A percentile compares a stretch with the other conserved stretches of the same genome.
phyloP scores from a whole-genome alignment of 176 grass and related monocot species.

The Eragrostis curvula region DNA sequence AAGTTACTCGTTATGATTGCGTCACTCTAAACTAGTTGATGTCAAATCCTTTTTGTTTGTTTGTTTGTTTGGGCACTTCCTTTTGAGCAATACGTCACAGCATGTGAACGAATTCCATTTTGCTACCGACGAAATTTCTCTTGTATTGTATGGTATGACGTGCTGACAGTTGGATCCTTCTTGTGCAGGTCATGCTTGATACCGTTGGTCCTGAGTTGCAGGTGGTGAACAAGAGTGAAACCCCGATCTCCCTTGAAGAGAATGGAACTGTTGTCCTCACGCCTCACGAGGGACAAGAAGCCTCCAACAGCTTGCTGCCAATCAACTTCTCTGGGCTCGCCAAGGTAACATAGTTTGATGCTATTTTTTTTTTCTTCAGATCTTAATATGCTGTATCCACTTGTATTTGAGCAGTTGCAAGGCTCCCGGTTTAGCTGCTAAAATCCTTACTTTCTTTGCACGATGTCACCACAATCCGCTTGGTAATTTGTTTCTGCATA shows the following conservation, averaged over 20 bases:
- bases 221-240: constrained; percentile 81
- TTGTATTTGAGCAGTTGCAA: not conserved
- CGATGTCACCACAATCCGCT: not conserved
- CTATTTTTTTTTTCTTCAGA: not conserved
- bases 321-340: constrained; percentile 91
- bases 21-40: not conserved
- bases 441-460: not conserved
- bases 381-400: constrained; percentile 1
- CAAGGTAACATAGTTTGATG: constrained; percentile 48
- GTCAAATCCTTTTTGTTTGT: no score
- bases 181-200: constrained; percentile 85
- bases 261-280: constrained; percentile 76
- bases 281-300: constrained; percentile 66
- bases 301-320: constrained; percentile 73
- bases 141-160: not conserved
- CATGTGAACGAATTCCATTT: not conserved
- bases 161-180: not conserved
- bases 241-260: constrained; percentile 78
- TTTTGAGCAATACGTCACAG: no score
- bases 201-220: constrained; percentile 94
- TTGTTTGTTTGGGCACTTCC: no score
- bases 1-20: not conserved
- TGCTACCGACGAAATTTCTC: not conserved
- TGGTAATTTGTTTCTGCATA: not conserved
- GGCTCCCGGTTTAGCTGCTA: not conserved